Base-by-base conservation (phyloP, 192 early-diverging fungal species). In the Glomus cerebriforme region DNA sequence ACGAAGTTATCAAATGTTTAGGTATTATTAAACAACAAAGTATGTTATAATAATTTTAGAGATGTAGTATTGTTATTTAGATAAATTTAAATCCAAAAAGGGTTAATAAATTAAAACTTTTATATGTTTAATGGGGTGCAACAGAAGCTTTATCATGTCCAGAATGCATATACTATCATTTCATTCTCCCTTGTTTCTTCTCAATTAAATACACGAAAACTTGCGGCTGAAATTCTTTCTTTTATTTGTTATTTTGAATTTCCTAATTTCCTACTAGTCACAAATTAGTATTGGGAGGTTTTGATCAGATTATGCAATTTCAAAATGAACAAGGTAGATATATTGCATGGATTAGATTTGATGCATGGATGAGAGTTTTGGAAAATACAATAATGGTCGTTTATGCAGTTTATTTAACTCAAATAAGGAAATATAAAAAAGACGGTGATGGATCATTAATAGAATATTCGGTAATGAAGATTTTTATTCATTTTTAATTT, bases 241-340 rank as follows among this genome's bases (percentile, higher is more conserved):
- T 92, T 92, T 75, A 84, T 94, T 59, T 94, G 92, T 80, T 92
- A 92, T 80, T 88, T 89, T 31, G 92, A 94, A 78, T 86, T 92
- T 43, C n/a, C n/a, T n/a, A n/a, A n/a, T n/a, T n/a, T n/a, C 93
- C 93, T n/a, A 90, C 84, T 12, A 93, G 94, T 43, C 93, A 95
- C 66, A 87, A 87, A 17, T 82, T 92, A 17, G 94, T 95, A 29
- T 82, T 95, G 13, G 89, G 90, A 74, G 94, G 94, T n/a, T 79
- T 95, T 80, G 94, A 95, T 68, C 88, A 91, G 80, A 85, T 93
- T 76, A 88, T 89, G 77, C 90, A 93, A 80, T 90, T 91, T 83
- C 87, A 83, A 69, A 81, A 80, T 37, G 88, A 91, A 59, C 85
- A 89, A 83, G 84, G 88, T 17, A 81, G 89, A 27, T 95, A 93